These are phyloP conservation scores for Fusarium nelsonii DNA, from an alignment of 2,329 filamentous ascomycete species.

Conservation along the genomic window DNA sequence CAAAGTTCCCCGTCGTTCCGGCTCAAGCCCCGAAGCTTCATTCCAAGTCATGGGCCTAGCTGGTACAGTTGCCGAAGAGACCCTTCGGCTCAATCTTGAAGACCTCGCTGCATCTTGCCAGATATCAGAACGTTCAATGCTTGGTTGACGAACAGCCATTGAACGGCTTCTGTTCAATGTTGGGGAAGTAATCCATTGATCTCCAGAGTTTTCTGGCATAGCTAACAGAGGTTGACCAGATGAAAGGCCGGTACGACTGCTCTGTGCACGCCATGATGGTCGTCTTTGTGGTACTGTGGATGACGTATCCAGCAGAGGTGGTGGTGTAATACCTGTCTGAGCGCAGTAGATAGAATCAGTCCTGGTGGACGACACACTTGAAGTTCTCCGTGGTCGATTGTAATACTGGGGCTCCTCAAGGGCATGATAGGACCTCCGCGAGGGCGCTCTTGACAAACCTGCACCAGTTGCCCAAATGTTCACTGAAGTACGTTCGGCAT, in stretches of 20 bases:
- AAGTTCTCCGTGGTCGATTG: not conserved
- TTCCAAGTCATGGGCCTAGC: not conserved
- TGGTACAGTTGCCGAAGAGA: not conserved
- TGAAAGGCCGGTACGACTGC: not conserved
- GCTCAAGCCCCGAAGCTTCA: not conserved
- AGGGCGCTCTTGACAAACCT: not conserved
- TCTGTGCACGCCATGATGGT: not conserved
- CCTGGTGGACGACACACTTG: not conserved
- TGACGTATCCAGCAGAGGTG: slow-evolving; percentile 2
- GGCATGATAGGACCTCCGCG: not conserved
- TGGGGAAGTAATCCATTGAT: not conserved
- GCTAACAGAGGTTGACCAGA: rapidly evolving
- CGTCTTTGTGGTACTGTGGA: not conserved
- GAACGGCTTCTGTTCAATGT: not conserved
- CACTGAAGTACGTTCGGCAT: not conserved
- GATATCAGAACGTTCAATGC: rapidly evolving
- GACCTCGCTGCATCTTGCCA: rapidly evolving
- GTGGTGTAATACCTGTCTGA: not conserved
- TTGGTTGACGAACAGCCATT: not conserved
- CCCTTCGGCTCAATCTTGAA: rapidly evolving
- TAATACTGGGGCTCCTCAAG: not conserved
- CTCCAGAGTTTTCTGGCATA: rapidly evolving
- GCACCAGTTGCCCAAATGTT: rapidly evolving
- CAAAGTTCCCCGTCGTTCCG: not conserved
- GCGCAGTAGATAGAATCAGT: slow-evolving; percentile 18